Evolutionary conservation across 768 basidiomycete genomes (phyloP).

Genomic region (Pisolithus marmoratus): DNA sequence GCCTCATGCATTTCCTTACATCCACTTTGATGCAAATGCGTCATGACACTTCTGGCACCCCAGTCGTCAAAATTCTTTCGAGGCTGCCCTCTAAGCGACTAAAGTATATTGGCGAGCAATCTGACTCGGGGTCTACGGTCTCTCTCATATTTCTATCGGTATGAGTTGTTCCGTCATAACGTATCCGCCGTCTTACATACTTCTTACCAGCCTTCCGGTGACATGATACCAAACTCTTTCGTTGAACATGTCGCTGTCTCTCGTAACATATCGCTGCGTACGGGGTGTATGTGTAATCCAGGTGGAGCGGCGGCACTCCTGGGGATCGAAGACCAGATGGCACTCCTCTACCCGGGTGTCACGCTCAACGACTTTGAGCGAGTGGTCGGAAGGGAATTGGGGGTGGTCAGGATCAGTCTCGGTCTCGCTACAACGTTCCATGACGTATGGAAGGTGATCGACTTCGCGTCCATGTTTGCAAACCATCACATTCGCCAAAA

Average conservation of each 20-base stretch:
- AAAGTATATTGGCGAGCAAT: conserved; percentile 55
- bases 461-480: conserved; percentile 43
- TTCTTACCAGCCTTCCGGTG: conserved; percentile 49
- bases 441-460: conserved; percentile 59
- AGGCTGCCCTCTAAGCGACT: conserved; percentile 48
- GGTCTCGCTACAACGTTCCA: conserved; percentile 76
- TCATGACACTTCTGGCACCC: conserved; percentile 54
- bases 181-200: background rate
- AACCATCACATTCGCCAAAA: conserved; percentile 29
- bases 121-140: conserved; percentile 60
- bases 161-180: conserved; percentile 22
- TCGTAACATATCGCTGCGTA: conserved; percentile 67
- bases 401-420: conserved; percentile 71
- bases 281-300: conserved; percentile 87
- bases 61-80: conserved; percentile 68
- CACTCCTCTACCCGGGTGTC: conserved; percentile 49
- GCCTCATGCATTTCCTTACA: conserved; percentile 57
- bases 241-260: conserved; percentile 63
- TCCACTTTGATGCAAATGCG: conserved; percentile 49
- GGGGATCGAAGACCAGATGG: conserved; percentile 62
- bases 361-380: conserved; percentile 59
- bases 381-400: conserved; percentile 60
- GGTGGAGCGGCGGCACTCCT: conserved; percentile 73
- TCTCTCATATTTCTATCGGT: conserved; percentile 61
- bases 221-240: conserved; percentile 67